Evolutionary conservation across 2,329 filamentous ascomycete genomes (phyloP).

Genomic region (Metarhizium brunneum): DNA sequence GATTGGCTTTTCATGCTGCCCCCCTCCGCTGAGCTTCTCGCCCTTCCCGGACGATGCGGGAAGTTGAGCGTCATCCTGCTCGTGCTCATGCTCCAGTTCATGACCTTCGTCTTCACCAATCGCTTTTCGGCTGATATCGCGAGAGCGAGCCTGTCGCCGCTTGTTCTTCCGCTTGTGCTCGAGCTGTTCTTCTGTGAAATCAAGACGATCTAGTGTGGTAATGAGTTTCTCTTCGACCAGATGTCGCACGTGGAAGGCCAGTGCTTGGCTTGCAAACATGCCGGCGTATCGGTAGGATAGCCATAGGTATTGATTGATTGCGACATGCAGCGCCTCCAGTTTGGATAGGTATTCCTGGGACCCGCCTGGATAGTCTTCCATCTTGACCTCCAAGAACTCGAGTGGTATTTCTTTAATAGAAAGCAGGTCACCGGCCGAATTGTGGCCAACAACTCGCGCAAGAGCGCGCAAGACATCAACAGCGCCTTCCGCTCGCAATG

Average conservation of each 20-base stretch:
- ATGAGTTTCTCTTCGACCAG: conserved; percentile 68
- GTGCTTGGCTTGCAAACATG: conserved; percentile 63
- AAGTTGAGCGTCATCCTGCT: conserved; percentile 10
- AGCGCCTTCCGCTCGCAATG: conserved; percentile 40
- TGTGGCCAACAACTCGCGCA: conserved; percentile 63
- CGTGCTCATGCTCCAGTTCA: conserved; percentile 7
- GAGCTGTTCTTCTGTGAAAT: conserved; percentile 28
- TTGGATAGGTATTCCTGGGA: conserved; percentile 50
- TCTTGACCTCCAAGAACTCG: conserved; percentile 61
- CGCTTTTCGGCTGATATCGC: conserved; percentile 4
- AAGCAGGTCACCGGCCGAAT: conserved; percentile 57
- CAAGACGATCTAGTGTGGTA: conserved; percentile 38
- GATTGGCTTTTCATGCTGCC: neutral
- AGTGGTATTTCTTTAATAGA: conserved; percentile 64
- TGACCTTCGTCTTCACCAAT: conserved; percentile 9
- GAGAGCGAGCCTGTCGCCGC: conserved; percentile 14
- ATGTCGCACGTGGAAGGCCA: conserved; percentile 72
- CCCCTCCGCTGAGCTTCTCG: neutral
- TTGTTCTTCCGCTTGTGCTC: conserved; percentile 14
- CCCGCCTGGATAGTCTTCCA: conserved; percentile 24
- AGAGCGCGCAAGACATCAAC: conserved; percentile 49
- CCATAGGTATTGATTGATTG: conserved; percentile 83
- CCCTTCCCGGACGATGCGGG: neutral
- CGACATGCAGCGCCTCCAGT: conserved; percentile 73
- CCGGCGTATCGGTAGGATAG: conserved; percentile 81